Percentiles rank a stretch among this genome's conserved stretches.
These are phyloP conservation scores for Cynara cardunculus DNA, from an alignment of 129 eudicot genomes.

Conservation along the genomic window DNA sequence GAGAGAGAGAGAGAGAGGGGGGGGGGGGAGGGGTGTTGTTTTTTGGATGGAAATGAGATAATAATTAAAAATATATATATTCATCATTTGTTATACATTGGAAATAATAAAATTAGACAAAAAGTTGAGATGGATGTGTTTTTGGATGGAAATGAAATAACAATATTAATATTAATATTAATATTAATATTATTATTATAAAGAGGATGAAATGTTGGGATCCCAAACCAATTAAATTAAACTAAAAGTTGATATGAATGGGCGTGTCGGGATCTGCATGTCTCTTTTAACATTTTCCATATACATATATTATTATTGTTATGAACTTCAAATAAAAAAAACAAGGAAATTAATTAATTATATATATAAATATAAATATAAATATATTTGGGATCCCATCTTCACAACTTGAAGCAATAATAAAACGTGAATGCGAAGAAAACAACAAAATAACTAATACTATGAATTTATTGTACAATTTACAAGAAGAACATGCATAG, in stretches of 20 bases:
- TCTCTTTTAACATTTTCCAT: neutral
- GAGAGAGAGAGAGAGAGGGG: no score
- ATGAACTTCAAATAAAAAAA: no score
- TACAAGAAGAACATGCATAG: constrained; percentile 16
- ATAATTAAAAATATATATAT: no score
- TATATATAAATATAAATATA: no score
- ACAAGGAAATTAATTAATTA: no score
- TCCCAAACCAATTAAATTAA: neutral
- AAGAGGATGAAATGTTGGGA: neutral
- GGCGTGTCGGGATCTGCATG: neutral
- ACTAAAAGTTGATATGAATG: neutral
- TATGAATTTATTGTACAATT: constrained; percentile 1
- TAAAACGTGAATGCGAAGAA: neutral
- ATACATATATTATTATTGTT: no score
- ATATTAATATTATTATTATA: no score
- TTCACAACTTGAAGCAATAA: neutral
- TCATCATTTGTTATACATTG: neutral
- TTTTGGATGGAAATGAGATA: no score
- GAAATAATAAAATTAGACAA: neutral
- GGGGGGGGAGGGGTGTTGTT: no score
- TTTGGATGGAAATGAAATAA: neutral
- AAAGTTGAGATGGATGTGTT: neutral
- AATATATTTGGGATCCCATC: neutral
- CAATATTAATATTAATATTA: neutral
- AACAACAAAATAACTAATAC: neutral